A percentile compares a stretch with the other conserved stretches of the same genome.
Conservation (phyloP, 805 yeast species). For the Yamadazyma ubonensis region DNA sequence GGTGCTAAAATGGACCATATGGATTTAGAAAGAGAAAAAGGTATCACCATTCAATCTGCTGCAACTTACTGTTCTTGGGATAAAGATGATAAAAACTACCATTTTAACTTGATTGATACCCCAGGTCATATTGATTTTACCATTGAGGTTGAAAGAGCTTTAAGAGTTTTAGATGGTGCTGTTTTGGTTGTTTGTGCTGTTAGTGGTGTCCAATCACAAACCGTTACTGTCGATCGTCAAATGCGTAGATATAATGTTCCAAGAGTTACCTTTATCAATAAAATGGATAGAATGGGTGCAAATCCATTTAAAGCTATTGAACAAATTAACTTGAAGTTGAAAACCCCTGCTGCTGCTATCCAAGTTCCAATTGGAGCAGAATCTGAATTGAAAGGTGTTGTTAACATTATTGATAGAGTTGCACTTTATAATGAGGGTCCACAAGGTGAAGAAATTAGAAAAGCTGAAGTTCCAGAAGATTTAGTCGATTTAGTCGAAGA, state of each 20-base stretch:
- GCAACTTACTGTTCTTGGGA: conserved; percentile 98
- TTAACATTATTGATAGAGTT: conserved; percentile 84
- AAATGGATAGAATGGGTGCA: conserved; percentile 99
- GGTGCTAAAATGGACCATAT: conserved; percentile 99
- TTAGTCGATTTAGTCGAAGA: conserved; percentile 83
- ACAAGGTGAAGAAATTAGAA: conserved; percentile 79
- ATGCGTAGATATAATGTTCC: conserved; percentile 99
- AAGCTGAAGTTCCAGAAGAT: conserved; percentile 71
- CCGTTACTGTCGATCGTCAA: conserved; percentile 98
- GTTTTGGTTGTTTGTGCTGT: conserved; percentile 98
- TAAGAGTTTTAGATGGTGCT: conserved; percentile 97
- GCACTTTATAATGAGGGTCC: conserved; percentile 86
- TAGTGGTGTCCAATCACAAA: conserved; percentile 96
- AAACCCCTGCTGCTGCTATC: conserved; percentile 93
- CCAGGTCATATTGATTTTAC: conserved; percentile 99
- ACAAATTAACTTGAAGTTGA: conserved; percentile 82
- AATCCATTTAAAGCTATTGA: conserved; percentile 94
- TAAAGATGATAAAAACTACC: conserved; percentile 64
- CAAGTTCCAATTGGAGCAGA: conserved; percentile 98
- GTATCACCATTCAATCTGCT: conserved; percentile 98
- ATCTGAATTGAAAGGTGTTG: conserved; percentile 79
- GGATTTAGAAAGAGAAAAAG: conserved; percentile 98
- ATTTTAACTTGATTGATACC: conserved; percentile 94
- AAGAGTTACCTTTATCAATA: conserved; percentile 91
- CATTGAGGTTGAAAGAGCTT: conserved; percentile 97